Conservation (phyloP, 192 early-diverging fungal species). For the Rhizophagus sp. region DNA sequence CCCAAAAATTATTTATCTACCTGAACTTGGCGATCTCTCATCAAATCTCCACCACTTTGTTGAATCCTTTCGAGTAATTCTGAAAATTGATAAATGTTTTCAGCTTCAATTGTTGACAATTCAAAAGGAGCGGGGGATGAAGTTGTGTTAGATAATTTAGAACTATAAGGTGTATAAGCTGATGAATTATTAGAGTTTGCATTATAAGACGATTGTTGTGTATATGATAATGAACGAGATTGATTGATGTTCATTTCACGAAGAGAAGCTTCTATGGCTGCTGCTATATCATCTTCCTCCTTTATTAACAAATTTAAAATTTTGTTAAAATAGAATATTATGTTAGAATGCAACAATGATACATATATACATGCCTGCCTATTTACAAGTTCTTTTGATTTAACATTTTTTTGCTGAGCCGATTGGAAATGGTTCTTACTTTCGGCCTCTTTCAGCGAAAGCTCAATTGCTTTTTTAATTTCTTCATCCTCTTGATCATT, state of each 20-base stretch:
- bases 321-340: not conserved
- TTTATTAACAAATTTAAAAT: constrained; percentile 2
- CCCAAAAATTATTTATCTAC: constrained; percentile 27
- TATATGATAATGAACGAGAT: constrained; percentile 1
- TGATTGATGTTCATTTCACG: constrained; percentile 55
- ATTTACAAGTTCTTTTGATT: constrained; percentile 20
- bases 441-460: constrained; percentile 80
- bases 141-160: constrained; percentile 32
- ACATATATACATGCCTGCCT: not conserved
- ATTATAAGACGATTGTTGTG: constrained; percentile 8
- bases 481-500: constrained; percentile 86
- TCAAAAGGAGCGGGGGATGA: constrained; percentile 47
- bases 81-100: constrained; percentile 89
- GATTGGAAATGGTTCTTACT: constrained; percentile 52
- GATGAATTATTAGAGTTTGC: constrained; percentile 29
- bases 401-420: constrained; percentile 8
- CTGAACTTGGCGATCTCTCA: constrained; percentile 76
- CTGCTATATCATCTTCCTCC: constrained; percentile 65
- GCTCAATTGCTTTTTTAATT: constrained; percentile 88
- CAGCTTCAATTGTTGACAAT: constrained; percentile 74
- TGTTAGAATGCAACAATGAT: not conserved
- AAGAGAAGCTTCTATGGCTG: constrained; percentile 79
- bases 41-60: constrained; percentile 74
- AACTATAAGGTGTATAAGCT: constrained; percentile 28
- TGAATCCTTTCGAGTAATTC: constrained; percentile 83